Evolutionary conservation across 257 asterid genomes (phyloP).

Genomic region (Solanum sparsipilum): DNA sequence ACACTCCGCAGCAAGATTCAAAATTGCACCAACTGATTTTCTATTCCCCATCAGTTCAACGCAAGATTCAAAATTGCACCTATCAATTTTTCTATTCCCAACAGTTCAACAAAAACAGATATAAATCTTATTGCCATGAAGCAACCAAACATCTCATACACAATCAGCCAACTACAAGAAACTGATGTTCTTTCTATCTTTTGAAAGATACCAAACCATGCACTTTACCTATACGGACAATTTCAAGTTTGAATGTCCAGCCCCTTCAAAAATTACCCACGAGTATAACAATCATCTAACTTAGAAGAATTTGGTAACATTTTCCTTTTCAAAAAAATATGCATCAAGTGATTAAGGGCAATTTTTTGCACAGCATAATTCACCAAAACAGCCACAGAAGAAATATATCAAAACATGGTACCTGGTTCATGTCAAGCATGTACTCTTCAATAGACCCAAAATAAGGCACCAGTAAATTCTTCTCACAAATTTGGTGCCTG

Average conservation of each 20-base stretch:
- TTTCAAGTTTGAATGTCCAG: background rate
- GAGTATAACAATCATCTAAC: background rate
- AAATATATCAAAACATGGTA: conserved; percentile 3
- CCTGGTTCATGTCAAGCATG: conserved; percentile 3
- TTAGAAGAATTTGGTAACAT: background rate
- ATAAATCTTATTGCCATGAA: background rate
- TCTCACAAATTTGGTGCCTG: conserved; percentile 7
- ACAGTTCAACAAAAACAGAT: background rate
- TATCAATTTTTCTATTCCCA: background rate
- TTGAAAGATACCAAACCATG: background rate
- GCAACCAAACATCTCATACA: background rate
- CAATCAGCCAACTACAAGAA: background rate
- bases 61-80: background rate
- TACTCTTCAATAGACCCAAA: conserved; percentile 10
- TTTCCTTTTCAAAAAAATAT: background rate
- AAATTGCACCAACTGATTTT: background rate
- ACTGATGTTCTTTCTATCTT: background rate
- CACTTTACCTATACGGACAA: background rate
- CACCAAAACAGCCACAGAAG: conserved; percentile 1
- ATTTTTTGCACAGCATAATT: background rate
- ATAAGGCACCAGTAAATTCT: conserved; percentile 6
- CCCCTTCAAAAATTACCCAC: background rate
- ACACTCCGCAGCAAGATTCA: background rate
- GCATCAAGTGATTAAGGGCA: background rate
- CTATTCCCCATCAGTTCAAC: background rate